These are phyloP conservation scores for Veloboletus limbatus DNA, from an alignment of 1,284 basidiomycete species.

Conservation along the genomic window DNA sequence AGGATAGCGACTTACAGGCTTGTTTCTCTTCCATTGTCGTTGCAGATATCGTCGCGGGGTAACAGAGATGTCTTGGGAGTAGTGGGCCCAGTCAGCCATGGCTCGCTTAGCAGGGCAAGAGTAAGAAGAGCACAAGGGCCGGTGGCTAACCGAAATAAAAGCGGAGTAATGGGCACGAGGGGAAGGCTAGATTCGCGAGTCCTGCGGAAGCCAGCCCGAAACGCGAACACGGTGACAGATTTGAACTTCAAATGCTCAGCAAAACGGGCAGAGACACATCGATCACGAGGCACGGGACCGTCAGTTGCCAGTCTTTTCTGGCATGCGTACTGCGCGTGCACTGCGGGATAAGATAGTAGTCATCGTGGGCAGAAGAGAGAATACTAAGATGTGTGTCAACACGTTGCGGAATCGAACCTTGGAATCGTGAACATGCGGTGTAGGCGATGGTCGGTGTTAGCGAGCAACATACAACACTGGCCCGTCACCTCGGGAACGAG, in stretches of 20 bases:
- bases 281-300: conserved; percentile 21
- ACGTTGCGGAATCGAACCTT: conserved; percentile 28
- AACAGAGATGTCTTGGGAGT: conserved; percentile 18
- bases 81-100: conserved; percentile 16
- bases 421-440: conserved; percentile 18
- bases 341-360: conserved; percentile 8
- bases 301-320: conserved; percentile 13
- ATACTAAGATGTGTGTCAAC: conserved; percentile 11
- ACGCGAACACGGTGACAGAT: conserved; percentile 24
- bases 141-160: conserved; percentile 22
- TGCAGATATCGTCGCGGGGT: conserved; percentile 33
- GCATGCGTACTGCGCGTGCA: conserved; percentile 31
- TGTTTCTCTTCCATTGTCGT: conserved; percentile 37
- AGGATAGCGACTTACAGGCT: conserved; percentile 28
- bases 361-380: conserved; percentile 9
- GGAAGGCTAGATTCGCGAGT: conserved; percentile 22
- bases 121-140: conserved; percentile 6
- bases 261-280: conserved; percentile 19
- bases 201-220: conserved; percentile 29
- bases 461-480: no score
- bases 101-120: conserved; percentile 2
- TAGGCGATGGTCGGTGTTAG: conserved; percentile 7
- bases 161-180: conserved; percentile 31
- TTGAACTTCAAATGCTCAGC: conserved; percentile 10
- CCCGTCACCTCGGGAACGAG: no score